These are phyloP conservation scores for Aethionema arabicum DNA, from an alignment of 345 rosid genomes.

Conservation along the genomic window DNA sequence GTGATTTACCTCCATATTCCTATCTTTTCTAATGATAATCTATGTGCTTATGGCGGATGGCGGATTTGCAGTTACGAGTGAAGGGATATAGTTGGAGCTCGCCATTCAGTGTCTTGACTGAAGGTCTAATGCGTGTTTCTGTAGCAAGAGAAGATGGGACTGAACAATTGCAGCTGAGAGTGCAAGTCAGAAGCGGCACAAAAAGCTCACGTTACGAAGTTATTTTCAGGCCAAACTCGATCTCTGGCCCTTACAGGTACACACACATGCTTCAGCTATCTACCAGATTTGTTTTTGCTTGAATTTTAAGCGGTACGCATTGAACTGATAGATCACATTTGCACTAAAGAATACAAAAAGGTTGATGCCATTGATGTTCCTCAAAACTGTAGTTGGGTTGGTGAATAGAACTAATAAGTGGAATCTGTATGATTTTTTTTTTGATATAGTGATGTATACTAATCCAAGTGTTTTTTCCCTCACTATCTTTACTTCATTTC, in stretches of 20 bases:
- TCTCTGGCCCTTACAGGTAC: slow-evolving; percentile 93
- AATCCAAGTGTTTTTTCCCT: slow-evolving; percentile 18
- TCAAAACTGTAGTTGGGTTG: slow-evolving; percentile 12
- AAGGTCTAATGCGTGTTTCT: slow-evolving; percentile 74
- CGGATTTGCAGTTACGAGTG: slow-evolving; percentile 57
- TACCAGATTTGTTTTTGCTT: slow-evolving; percentile 17
- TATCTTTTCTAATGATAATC: slow-evolving; percentile 4
- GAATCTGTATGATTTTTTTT: slow-evolving; percentile 10
- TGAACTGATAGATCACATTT: slow-evolving; percentile 21
- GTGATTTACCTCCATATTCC: slow-evolving; percentile 27
- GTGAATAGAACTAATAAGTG: background rate
- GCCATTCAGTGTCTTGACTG: slow-evolving; percentile 73
- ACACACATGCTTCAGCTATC: slow-evolving; percentile 22
- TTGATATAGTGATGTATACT: slow-evolving; percentile 10
- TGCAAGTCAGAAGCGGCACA: slow-evolving; percentile 88
- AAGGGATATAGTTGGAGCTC: slow-evolving; percentile 86
- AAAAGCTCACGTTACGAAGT: slow-evolving; percentile 89
- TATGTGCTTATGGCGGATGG: slow-evolving; percentile 23
- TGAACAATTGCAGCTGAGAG: slow-evolving; percentile 59
- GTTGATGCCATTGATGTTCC: slow-evolving; percentile 4
- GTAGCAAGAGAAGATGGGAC: slow-evolving; percentile 55
- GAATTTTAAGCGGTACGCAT: background rate
- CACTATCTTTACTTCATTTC: slow-evolving; percentile 9
- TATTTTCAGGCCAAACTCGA: slow-evolving; percentile 76
- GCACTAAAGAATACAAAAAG: background rate